Evolutionary conservation across 768 basidiomycete species (phyloP), one percentile per base, ranked within the genome.

Genomic region (Auricularia cornea): DNA sequence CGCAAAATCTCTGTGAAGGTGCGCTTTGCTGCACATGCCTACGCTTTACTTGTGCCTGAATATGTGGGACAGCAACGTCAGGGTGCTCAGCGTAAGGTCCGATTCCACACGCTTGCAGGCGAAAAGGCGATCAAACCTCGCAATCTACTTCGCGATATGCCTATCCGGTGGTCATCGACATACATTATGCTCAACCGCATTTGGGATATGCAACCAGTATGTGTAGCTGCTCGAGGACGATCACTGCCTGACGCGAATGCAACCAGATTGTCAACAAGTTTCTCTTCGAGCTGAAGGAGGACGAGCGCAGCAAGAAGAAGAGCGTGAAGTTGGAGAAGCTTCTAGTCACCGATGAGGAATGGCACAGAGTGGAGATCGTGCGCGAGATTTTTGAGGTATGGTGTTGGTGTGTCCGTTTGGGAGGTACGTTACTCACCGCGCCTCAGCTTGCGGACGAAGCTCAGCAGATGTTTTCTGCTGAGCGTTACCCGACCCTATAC

Each of bases 151-250:
- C 54, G 73, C 23, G 71, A 75, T 62, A 74, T 74, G 73, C 64
- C 63, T 6, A 69, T 75, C 3, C 59, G 69, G 4, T 77, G 76
- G 74, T 76, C 70, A 0, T 76, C 72, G 1, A 75, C 70, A 0
- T 75, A 68, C 62, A 51, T 71, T 8, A 75, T 76, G 75, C 52
- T 69, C 8, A 57, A 63, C 16, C 62, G 63, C n/a, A 68, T 69
- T 16, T 54, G 66, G 18, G 41, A 30, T 3, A 10, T 57, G 4
- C 44, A 32, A 10, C 20, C 60, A 35, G 65, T 63, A 60, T 8
- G 63, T 67, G 8, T n/a, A n/a, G n/a, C n/a, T 38, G 54, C 20
- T 38, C 28, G 20, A 62, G 14, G 6, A n/a, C 23, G 10, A 44
- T 20, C 38, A 8, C 38, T n/a, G 38, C 38, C 8, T 40, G 18